Percentiles rank a stretch among this genome's conserved stretches.
Evolutionary conservation across 2,329 filamentous ascomycete genomes (phyloP).

Genomic region (Epichloe hybrida): DNA sequence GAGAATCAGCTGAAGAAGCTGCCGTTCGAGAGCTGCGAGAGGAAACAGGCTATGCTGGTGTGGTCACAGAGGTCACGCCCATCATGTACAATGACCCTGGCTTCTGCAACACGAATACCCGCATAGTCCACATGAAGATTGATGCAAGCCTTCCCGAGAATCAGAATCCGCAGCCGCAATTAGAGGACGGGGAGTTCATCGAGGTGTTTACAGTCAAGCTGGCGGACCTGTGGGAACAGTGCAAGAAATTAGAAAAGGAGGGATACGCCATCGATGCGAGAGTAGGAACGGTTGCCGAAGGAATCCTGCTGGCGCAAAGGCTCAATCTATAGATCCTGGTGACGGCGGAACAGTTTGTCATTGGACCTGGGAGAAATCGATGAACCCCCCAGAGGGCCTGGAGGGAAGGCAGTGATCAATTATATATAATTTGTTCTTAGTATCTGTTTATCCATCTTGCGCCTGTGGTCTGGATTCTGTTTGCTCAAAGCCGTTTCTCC

Average conservation of each 20-base stretch:
- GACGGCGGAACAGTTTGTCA: background rate
- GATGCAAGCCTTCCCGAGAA: constrained; percentile 59
- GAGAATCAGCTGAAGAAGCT: constrained; percentile 46
- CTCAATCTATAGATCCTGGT: constrained; percentile 25
- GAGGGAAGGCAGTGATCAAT: too few relatives aligned
- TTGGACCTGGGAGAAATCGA: too few relatives aligned
- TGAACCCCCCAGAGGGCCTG: too few relatives aligned
- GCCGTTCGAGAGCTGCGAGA: constrained; percentile 52
- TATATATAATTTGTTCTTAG: too few relatives aligned
- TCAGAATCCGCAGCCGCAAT: constrained; percentile 50
- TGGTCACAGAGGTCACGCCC: constrained; percentile 41
- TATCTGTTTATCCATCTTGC: too few relatives aligned
- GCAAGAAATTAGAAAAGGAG: constrained; percentile 50
- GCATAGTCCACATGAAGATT: constrained; percentile 59
- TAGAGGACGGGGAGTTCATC: constrained; percentile 74
- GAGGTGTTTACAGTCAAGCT: constrained; percentile 62
- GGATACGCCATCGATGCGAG: constrained; percentile 70
- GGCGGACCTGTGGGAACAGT: constrained; percentile 49
- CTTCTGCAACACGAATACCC: constrained; percentile 53
- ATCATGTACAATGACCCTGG: constrained; percentile 55
- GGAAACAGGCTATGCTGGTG: constrained; percentile 52
- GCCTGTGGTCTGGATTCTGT: too few relatives aligned
- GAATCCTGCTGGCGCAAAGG: constrained; percentile 56
- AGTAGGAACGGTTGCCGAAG: constrained; percentile 65
- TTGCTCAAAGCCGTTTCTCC: constrained; percentile 26